Conservation (phyloP, 371 early-diverging fungal species). For the Zychaea mexicana region DNA sequence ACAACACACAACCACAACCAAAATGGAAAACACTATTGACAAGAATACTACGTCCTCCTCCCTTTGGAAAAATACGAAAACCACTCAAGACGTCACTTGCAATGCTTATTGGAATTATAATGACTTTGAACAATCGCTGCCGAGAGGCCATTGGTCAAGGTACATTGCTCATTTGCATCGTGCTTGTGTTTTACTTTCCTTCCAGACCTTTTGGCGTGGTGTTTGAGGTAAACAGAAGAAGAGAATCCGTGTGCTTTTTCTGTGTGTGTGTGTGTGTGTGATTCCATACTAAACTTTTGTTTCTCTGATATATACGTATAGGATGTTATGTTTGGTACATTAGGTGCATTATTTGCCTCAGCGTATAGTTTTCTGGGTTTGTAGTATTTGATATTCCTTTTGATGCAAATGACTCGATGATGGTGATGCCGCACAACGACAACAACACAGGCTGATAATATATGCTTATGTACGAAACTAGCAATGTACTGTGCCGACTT, state of each 20-base stretch:
- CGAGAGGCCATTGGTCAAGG: slow-evolving; percentile 17
- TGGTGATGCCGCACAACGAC: too few species aligned
- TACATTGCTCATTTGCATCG: slow-evolving; percentile 14
- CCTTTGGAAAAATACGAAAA: slow-evolving; percentile 31
- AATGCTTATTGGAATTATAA: slow-evolving; percentile 26
- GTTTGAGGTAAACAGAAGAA: not conserved
- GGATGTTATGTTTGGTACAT: slow-evolving; percentile 32
- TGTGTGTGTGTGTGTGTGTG: too few species aligned
- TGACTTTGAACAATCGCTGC: slow-evolving; percentile 18
- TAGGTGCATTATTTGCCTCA: slow-evolving; percentile 28
- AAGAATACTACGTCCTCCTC: slow-evolving; percentile 14
- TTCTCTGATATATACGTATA: slow-evolving; percentile 13
- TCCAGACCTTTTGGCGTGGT: slow-evolving; percentile 22
- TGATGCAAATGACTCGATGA: too few species aligned
- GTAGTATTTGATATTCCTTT: too few species aligned
- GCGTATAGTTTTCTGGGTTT: slow-evolving; percentile 36
- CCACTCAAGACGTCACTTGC: slow-evolving; percentile 37
- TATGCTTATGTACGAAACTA: slow-evolving; percentile 1
- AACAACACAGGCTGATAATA: too few species aligned
- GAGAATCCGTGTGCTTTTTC: too few species aligned
- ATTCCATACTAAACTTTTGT: too few species aligned
- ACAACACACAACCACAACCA: not conserved
- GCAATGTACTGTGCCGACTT: slow-evolving; percentile 37
- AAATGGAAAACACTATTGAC: not conserved
- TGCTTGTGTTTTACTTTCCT: slow-evolving; percentile 28